Evolutionary conservation across 2,329 filamentous ascomycete species (phyloP), one percentile per base, ranked within the genome.

Genomic region (Penicillium sp.): DNA sequence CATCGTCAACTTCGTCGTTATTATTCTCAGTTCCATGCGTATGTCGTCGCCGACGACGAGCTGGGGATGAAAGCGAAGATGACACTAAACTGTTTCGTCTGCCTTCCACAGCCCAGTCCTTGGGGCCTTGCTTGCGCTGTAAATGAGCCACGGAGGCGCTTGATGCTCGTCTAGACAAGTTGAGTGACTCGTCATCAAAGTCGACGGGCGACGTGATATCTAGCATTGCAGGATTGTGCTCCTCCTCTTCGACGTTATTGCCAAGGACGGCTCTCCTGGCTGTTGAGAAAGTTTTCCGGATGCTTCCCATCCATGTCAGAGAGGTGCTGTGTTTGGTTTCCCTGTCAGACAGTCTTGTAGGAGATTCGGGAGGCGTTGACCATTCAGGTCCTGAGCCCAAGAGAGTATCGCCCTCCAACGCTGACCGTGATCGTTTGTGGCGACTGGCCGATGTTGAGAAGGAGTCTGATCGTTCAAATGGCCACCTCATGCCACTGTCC

Each of bases 221-320:
- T 21, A 61, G 56, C 24, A 55, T 52, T 49, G 61, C 60, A 16
- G 56, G 49, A 18, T 30, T 26, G 3, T 16, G 28, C 20, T 48
- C 52, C 3, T 28, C 33, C 16, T 26, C 52, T 5, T 11, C 30
- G 21, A 3, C 7, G 35, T 35, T 55, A 33, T 48, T 48, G 6
- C 43, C 46, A 14, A 52, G 51, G 47, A 60, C 60, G 20, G 49
- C 51, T 49, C 50, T 69, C 48, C 61, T 71, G 57, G 71, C 69
- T 47, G 73, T 68, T 5, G 80, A 80, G 42, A 90, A 83, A 11
- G 86, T 86, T 38, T 86, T 80, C 18, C 83, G 79, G 20, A 91
- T 70, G 48, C 84, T 89, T 21, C 87, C 87, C 11, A 91, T 75
- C 85, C 87, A 90, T 23, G 81, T 81, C 73, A 73, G 86, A 81